Evolutionary conservation across 2,329 filamentous ascomycete species (phyloP).

Genomic region (Fusarium proliferatum): DNA sequence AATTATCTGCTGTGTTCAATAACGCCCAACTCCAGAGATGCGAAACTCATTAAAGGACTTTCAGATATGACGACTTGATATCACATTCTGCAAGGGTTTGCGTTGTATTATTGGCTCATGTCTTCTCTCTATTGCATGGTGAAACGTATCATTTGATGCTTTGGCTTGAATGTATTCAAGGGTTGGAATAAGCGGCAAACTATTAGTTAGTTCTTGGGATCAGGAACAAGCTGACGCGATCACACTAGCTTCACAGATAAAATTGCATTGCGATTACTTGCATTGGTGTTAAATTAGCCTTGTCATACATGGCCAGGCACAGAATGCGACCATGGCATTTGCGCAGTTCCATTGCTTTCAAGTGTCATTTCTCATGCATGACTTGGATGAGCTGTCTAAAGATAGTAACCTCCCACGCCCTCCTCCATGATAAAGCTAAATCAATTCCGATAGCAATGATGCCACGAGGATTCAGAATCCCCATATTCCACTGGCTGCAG

Average conservation of each 20-base stretch:
- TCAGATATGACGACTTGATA: neutral
- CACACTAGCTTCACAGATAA: neutral
- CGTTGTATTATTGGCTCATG: neutral
- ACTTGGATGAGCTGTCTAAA: conserved; percentile 31
- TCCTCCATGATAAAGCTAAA: conserved; percentile 14
- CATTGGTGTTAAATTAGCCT: conserved; percentile 9
- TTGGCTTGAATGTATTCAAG: conserved; percentile 1
- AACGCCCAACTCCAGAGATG: neutral
- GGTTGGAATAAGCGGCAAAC: conserved; percentile 10
- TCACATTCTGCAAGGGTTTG: neutral
- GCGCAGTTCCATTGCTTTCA: neutral
- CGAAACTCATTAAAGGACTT: neutral
- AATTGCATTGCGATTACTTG: conserved; percentile 8
- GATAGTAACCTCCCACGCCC: conserved; percentile 24
- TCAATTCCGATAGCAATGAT: conserved; percentile 16
- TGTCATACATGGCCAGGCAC: neutral
- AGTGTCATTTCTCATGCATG: conserved; percentile 12
- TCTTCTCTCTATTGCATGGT: neutral
- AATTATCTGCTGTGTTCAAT: conserved; percentile 5
- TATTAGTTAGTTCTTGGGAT: neutral
- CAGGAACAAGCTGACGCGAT: neutral
- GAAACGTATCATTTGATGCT: conserved; percentile 14
- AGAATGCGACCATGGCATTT: neutral
- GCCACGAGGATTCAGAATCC: conserved; percentile 22
- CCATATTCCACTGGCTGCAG: conserved; percentile 17